Evolutionary conservation across 1,139 yeast genomes (phyloP).

Genomic region (Yarrowia galli): DNA sequence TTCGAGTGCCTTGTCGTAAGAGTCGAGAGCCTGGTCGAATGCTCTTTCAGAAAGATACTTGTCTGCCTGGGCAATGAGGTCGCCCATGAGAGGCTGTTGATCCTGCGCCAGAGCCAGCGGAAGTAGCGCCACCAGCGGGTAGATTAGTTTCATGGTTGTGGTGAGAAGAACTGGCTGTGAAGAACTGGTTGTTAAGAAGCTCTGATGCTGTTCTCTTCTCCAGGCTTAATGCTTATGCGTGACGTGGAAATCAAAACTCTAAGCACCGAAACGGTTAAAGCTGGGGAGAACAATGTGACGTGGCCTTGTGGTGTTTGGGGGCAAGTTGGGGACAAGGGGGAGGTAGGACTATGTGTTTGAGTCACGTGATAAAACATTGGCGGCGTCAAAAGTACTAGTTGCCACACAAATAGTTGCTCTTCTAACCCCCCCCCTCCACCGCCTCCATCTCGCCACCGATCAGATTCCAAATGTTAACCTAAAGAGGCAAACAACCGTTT

Average conservation of each 20-base stretch:
- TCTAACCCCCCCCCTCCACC: too few relatives aligned
- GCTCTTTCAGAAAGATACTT: slow-evolving; percentile 33
- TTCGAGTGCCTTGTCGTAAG: slow-evolving; percentile 49
- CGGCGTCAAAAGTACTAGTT: too few relatives aligned
- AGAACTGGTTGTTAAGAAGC: background rate
- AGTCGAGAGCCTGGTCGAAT: slow-evolving; percentile 50
- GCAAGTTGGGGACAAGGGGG: background rate
- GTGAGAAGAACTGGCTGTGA: background rate
- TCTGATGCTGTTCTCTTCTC: too few relatives aligned
- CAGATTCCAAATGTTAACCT: slow-evolving; percentile 15
- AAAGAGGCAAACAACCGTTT: background rate
- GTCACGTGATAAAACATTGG: background rate
- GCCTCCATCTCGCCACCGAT: slow-evolving; percentile 34
- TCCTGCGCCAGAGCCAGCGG: slow-evolving; percentile 31
- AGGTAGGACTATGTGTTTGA: background rate
- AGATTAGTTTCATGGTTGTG: slow-evolving; percentile 16
- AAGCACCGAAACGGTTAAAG: slow-evolving; percentile 9
- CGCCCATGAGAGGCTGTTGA: slow-evolving; percentile 33
- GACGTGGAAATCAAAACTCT: slow-evolving; percentile 26
- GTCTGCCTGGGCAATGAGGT: slow-evolving; percentile 36
- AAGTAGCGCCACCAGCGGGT: slow-evolving; percentile 29
- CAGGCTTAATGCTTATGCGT: background rate
- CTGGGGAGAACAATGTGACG: slow-evolving; percentile 3
- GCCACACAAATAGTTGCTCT: too few relatives aligned
- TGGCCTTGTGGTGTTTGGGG: background rate